Evolutionary conservation across 768 basidiomycete species (phyloP).

Genomic region (Podaxis rugospora): DNA sequence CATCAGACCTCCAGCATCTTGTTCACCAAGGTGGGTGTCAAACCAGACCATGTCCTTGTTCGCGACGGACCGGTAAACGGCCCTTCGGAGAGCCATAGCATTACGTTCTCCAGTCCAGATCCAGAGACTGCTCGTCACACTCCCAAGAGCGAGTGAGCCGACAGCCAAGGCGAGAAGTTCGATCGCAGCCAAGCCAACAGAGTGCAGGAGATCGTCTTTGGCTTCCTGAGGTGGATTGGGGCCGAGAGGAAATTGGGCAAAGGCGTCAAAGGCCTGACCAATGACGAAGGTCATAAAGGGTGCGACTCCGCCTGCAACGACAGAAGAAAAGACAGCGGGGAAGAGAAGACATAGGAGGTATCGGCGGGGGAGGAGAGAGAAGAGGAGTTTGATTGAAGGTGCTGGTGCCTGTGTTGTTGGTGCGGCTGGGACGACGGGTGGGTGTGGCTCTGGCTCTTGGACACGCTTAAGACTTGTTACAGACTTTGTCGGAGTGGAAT

Average conservation of each 20-base stretch:
- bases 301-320: slow-evolving; percentile 64
- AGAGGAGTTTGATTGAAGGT: slow-evolving; percentile 62
- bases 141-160: slow-evolving; percentile 67
- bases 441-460: neutral
- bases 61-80: slow-evolving; percentile 66
- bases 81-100: slow-evolving; percentile 57
- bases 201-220: slow-evolving; percentile 50
- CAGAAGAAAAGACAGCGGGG: slow-evolving; percentile 60
- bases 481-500: slow-evolving; percentile 9
- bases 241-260: slow-evolving; percentile 42
- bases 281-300: slow-evolving; percentile 86
- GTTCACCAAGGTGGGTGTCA: slow-evolving; percentile 66
- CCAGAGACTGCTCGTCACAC: slow-evolving; percentile 77
- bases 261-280: slow-evolving; percentile 72
- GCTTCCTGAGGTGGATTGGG: slow-evolving; percentile 27
- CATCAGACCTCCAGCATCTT: slow-evolving; percentile 85
- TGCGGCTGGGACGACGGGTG: slow-evolving; percentile 4
- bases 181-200: slow-evolving; percentile 57
- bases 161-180: slow-evolving; percentile 63
- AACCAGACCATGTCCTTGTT: slow-evolving; percentile 86
- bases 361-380: slow-evolving; percentile 55
- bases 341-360: slow-evolving; percentile 54
- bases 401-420: slow-evolving; percentile 14
- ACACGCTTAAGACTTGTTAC: neutral
- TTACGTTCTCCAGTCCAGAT: slow-evolving; percentile 84